A percentile compares a stretch with the other conserved stretches of the same genome.
phyloP scores from a whole-genome alignment of 2,329 filamentous ascomycete species.

The Alternaria hordeiaustralica region DNA sequence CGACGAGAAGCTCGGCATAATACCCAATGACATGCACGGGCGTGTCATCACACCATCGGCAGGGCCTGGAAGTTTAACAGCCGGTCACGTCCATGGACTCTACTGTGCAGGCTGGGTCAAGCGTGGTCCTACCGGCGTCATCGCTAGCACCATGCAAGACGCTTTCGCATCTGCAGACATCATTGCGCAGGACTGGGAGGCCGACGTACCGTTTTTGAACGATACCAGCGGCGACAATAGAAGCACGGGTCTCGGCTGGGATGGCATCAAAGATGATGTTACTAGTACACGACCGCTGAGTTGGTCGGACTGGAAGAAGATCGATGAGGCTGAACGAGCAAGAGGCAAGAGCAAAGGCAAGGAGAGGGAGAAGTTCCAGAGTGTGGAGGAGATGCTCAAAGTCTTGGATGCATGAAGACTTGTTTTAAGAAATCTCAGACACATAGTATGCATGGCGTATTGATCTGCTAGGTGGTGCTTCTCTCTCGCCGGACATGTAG shows the following conservation, averaged over 20 bases:
- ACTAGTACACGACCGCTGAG: conserved; percentile 67
- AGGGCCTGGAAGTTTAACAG: conserved; percentile 50
- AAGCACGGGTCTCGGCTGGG: conserved; percentile 71
- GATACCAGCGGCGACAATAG: conserved; percentile 37
- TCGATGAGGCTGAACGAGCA: conserved; percentile 78
- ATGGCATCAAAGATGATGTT: conserved; percentile 70
- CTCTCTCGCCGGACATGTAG: background rate
- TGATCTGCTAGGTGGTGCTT: background rate
- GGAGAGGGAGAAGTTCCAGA: conserved; percentile 71
- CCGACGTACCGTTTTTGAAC: conserved; percentile 57
- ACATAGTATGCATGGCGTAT: too few species aligned
- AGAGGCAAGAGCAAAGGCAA: conserved; percentile 74
- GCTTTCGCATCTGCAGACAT: conserved; percentile 88
- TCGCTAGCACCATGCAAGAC: conserved; percentile 94
- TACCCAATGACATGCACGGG: conserved; percentile 82
- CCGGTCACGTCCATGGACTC: conserved; percentile 69
- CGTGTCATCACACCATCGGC: conserved; percentile 63
- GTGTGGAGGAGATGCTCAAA: conserved; percentile 64
- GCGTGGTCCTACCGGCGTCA: conserved; percentile 90
- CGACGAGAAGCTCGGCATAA: conserved; percentile 73
- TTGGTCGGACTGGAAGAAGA: conserved; percentile 87
- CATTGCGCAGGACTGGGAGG: conserved; percentile 77
- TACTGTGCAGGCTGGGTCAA: conserved; percentile 99
- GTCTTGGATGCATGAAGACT: conserved; percentile 43
- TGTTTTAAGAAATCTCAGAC: background rate